These are phyloP conservation scores for Tylopilus rubrobrunneus DNA, from an alignment of 768 basidiomycete genomes.

Conservation along the genomic window DNA sequence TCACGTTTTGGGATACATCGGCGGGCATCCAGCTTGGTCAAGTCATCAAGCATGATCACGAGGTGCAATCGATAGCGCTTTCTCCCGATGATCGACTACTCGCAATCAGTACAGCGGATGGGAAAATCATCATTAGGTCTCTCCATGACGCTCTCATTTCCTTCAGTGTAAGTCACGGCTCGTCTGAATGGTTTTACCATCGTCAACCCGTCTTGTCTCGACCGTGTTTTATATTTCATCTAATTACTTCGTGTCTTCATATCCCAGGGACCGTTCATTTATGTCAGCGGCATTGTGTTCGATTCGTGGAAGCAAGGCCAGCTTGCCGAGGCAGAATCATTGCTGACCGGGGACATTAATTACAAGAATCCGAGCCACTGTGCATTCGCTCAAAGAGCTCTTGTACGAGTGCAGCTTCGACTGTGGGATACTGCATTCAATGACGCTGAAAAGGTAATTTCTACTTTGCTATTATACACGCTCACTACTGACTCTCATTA, in stretches of 20 bases:
- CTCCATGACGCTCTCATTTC: not conserved
- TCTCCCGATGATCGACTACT: not conserved
- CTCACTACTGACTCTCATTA: too few species aligned
- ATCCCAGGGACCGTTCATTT: not conserved
- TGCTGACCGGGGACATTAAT: not conserved
- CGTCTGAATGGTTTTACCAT: too few species aligned
- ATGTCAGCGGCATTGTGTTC: not conserved
- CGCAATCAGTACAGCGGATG: not conserved
- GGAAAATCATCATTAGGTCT: not conserved
- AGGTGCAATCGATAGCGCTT: not conserved
- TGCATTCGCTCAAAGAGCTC: not conserved
- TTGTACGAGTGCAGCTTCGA: not conserved
- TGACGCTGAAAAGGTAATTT: not conserved
- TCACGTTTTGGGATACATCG: not conserved
- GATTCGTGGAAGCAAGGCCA: not conserved
- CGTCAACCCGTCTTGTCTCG: too few species aligned
- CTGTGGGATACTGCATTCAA: not conserved
- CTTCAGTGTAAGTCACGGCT: not conserved
- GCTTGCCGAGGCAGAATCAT: not conserved
- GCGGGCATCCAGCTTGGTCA: not conserved
- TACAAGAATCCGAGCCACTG: not conserved
- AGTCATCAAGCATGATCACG: not conserved
- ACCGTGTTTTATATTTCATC: too few species aligned
- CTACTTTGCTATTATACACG: not conserved
- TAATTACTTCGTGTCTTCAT: not conserved